Evolutionary conservation across 2,329 filamentous ascomycete genomes (phyloP).

Genomic region (Phialophora tarda): DNA sequence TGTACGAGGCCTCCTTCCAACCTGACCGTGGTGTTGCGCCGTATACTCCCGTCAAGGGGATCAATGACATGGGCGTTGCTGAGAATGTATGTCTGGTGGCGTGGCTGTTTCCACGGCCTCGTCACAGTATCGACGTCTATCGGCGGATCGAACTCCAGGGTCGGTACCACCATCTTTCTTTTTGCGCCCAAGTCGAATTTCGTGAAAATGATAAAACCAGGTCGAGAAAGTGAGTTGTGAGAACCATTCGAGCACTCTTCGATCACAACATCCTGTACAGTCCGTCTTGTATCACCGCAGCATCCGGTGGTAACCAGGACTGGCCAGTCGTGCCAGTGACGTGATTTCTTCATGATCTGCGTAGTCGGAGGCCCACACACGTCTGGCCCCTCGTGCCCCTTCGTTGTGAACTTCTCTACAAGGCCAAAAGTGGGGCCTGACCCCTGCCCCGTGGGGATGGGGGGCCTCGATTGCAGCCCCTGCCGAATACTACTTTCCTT

Average conservation of each 20-base stretch:
- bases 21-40: slow-evolving; percentile 43
- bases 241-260: not conserved
- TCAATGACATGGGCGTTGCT: slow-evolving; percentile 55
- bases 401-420: slow-evolving; percentile 14
- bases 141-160: slow-evolving; percentile 17
- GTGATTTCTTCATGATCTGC: not conserved
- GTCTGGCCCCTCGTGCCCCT: not conserved
- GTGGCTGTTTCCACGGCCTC: slow-evolving; percentile 41
- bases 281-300: not conserved
- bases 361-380: not conserved
- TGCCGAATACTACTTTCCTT: not conserved
- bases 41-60: slow-evolving; percentile 44
- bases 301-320: not conserved
- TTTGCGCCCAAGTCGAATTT: slow-evolving; percentile 1
- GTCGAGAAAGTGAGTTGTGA: slow-evolving; percentile 7
- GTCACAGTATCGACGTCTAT: slow-evolving; percentile 22
- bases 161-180: slow-evolving; percentile 6
- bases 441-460: not conserved
- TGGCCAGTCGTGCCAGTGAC: not conserved
- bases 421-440: slow-evolving; percentile 9
- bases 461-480: not conserved
- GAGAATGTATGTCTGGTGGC: slow-evolving; percentile 44
- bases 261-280: not conserved
- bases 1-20: slow-evolving; percentile 47
- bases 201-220: slow-evolving; percentile 1